Evolutionary conservation across 1,284 basidiomycete species (phyloP).

Genomic region (Ganoderma multipileum): DNA sequence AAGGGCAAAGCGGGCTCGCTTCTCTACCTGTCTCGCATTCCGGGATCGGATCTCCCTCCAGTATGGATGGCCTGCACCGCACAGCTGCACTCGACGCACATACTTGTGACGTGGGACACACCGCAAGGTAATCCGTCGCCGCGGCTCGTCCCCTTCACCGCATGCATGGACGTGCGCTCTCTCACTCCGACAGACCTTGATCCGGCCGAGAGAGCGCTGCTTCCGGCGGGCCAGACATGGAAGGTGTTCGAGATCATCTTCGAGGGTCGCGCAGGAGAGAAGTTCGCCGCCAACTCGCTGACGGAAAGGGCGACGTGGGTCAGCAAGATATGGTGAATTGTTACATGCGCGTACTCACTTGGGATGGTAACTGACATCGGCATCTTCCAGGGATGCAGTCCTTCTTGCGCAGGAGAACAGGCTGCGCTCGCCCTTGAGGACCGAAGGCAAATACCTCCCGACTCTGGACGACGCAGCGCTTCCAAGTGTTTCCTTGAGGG

Average conservation of each 20-base stretch:
- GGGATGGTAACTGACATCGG: not conserved
- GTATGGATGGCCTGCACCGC: slow-evolving; percentile 64
- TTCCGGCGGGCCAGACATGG: slow-evolving; percentile 45
- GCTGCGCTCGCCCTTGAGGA: slow-evolving; percentile 21
- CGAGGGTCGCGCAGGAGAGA: slow-evolving; percentile 56
- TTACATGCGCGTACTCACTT: not conserved
- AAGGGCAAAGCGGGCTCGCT: slow-evolving; percentile 52
- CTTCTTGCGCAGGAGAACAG: slow-evolving; percentile 48
- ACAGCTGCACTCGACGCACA: slow-evolving; percentile 51
- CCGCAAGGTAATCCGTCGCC: slow-evolving; percentile 51
- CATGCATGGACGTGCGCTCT: slow-evolving; percentile 70
- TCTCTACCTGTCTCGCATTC: slow-evolving; percentile 53
- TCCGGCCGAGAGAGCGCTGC: slow-evolving; percentile 47
- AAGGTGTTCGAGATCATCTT: slow-evolving; percentile 70
- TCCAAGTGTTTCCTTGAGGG: too few species aligned
- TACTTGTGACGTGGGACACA: slow-evolving; percentile 57
- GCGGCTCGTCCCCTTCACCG: slow-evolving; percentile 54
- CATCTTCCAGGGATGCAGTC: slow-evolving; percentile 61
- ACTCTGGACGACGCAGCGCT: not conserved
- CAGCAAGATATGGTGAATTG: slow-evolving; percentile 69
- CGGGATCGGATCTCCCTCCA: slow-evolving; percentile 38
- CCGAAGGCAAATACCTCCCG: slow-evolving; percentile 14
- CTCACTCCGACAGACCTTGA: slow-evolving; percentile 51
- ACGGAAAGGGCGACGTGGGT: slow-evolving; percentile 74
- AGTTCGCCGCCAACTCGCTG: slow-evolving; percentile 66